Evolutionary conservation across 164 flowering plant species (phyloP).

Genomic region (Aristolochia californica): DNA sequence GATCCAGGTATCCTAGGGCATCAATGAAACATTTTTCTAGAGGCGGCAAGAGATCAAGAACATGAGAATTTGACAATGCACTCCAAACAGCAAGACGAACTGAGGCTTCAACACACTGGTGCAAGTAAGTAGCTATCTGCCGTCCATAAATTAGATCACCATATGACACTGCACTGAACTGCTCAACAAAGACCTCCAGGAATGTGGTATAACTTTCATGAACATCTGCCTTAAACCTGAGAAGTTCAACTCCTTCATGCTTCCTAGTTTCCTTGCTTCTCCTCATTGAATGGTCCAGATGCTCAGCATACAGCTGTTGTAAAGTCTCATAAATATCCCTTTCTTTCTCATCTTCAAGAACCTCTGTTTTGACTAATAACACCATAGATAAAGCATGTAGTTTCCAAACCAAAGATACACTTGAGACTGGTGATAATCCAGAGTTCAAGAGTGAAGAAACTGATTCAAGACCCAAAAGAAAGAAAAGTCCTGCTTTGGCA

Average conservation of each 20-base stretch:
- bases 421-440: constrained; percentile 29
- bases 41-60: constrained; percentile 81
- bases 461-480: constrained; percentile 74
- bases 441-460: constrained; percentile 24
- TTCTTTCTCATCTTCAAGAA: constrained; percentile 64
- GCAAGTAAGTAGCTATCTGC: constrained; percentile 77
- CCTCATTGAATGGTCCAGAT: constrained; percentile 41
- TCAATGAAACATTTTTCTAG: constrained; percentile 44
- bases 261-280: constrained; percentile 15
- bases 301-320: constrained; percentile 60
- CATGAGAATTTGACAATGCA: constrained; percentile 52
- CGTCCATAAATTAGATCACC: constrained; percentile 79
- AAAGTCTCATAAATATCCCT: constrained; percentile 49
- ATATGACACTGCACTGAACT: constrained; percentile 77
- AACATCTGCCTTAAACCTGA: constrained; percentile 60
- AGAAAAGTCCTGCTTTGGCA: constrained; percentile 65
- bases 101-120: constrained; percentile 51
- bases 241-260: constrained; percentile 16
- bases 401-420: constrained; percentile 74
- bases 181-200: constrained; percentile 71
- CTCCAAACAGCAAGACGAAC: constrained; percentile 81
- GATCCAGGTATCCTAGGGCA: constrained; percentile 70
- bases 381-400: constrained; percentile 70
- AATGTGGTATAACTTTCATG: constrained; percentile 76
- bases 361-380: constrained; percentile 57